Base-by-base conservation (phyloP, 2,329 filamentous ascomycete genomes). In the Neonectria neomacrospora region DNA sequence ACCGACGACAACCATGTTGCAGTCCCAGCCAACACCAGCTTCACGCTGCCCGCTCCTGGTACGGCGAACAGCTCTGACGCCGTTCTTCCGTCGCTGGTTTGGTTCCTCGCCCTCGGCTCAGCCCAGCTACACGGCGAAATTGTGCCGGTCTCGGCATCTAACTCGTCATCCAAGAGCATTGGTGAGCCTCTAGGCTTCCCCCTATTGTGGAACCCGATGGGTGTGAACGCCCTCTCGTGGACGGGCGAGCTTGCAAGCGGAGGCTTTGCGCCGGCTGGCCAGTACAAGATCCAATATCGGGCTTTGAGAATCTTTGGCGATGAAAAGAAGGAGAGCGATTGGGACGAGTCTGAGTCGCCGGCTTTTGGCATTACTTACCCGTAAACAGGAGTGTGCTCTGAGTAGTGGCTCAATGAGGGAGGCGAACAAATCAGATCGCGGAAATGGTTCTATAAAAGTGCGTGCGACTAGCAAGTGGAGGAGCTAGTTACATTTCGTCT, bases 241-340 rank as follows among this genome's bases (percentile, higher is more conserved):
- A 80, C 83, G 53, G 86, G 86, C 14, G 74, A 76, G 56, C 74
- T 88, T 3, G 76, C 76, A 0, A 79, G 82, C 11, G 84, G 83
- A 16, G 77, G 69, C 1, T 85, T 82, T 63, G 85, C 80, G 2
- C 80, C 83, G 0, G 76, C 79, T 0, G 86, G 85, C 9, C 69
- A 71, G 28, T 88, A 88, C 74, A 82, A 81, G 73, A 76, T 87
- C 51, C 76, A 77, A 1, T 76, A 86, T 28, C 79, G 80, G 61
- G 82, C 84, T 2, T 72, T 88, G 65, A 80, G 79, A 59, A 80
- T 88, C 62, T 85, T 83, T 70, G 85, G 85, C 5, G 78, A 87
- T 61, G 73, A 75, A 30, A 72, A 75, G 11, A 76, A 80, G 58
- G 62, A 76, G 2, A 74, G 73, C 3, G 82, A 87, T 53, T 88